A percentile compares a stretch with the other conserved stretches of the same genome.
These are phyloP conservation scores for Oenanthe javanica DNA, from an alignment of 140 eudicot species.

Conservation along the genomic window DNA sequence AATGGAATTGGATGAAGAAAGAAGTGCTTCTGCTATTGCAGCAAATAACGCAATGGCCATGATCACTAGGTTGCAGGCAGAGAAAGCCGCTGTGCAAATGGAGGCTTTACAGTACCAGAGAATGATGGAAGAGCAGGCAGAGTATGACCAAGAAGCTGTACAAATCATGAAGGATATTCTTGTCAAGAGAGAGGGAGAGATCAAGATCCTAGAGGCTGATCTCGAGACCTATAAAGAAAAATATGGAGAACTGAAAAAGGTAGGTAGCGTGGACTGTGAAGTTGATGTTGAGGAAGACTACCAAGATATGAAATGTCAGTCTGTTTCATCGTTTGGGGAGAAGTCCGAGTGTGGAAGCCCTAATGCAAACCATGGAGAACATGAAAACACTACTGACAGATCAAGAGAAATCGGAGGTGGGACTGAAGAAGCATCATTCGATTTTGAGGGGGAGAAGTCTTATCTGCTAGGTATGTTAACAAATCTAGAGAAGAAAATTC, in stretches of 20 bases:
- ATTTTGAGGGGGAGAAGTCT: constrained; percentile 62
- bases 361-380: constrained; percentile 23
- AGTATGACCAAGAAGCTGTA: constrained; percentile 82
- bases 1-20: constrained; percentile 87
- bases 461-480: constrained; percentile 46
- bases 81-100: constrained; percentile 92
- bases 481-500: constrained; percentile 47
- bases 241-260: constrained; percentile 41
- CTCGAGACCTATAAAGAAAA: constrained; percentile 55
- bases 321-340: constrained; percentile 45
- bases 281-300: constrained; percentile 58
- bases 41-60: constrained; percentile 99
- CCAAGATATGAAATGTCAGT: constrained; percentile 62
- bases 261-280: constrained; percentile 54
- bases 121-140: constrained; percentile 98
- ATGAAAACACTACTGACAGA: constrained; percentile 27
- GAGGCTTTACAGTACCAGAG: constrained; percentile 92
- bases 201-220: constrained; percentile 52
- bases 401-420: constrained; percentile 23
- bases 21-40: constrained; percentile 90
- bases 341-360: constrained; percentile 50
- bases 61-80: constrained; percentile 89
- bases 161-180: constrained; percentile 55
- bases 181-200: constrained; percentile 55
- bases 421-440: constrained; percentile 36